phyloP scores from a whole-genome alignment of 1,139 yeast species.

The Pichia cactophila region DNA sequence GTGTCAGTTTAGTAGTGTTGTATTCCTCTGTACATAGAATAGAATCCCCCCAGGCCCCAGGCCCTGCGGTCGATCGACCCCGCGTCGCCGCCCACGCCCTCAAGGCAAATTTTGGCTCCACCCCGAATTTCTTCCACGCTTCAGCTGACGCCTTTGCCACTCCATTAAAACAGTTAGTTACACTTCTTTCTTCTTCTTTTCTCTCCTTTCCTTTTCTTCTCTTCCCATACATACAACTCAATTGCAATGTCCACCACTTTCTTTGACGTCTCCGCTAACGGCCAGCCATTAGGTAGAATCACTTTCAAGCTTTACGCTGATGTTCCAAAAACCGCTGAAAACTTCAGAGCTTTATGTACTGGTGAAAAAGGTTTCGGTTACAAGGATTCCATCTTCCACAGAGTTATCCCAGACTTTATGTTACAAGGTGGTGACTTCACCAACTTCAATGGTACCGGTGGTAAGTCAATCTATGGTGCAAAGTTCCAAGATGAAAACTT shows the following conservation, averaged over 20 bases:
- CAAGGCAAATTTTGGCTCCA: too few relatives aligned
- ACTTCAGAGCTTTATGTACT: conserved; percentile 94
- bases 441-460: conserved; percentile 92
- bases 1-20: too few relatives aligned
- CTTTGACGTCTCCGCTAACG: conserved; percentile 33
- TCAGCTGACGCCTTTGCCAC: not conserved
- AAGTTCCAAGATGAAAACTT: conserved; percentile 97
- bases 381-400: conserved; percentile 90
- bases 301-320: conserved; percentile 83
- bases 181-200: not conserved
- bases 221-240: not conserved
- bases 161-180: too few relatives aligned
- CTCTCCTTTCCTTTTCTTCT: conserved; percentile 19
- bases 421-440: conserved; percentile 99
- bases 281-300: conserved; percentile 58
- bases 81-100: too few relatives aligned
- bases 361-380: conserved; percentile 98
- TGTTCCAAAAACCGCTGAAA: conserved; percentile 96
- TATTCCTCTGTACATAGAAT: too few relatives aligned
- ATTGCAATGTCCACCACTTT: conserved; percentile 26
- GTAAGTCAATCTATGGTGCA: conserved; percentile 96
- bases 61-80: too few relatives aligned
- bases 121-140: too few relatives aligned
- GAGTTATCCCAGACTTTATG: conserved; percentile 98
- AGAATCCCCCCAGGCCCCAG: too few relatives aligned